These are phyloP conservation scores for Diversispora epigaea DNA, from an alignment of 192 early-diverging fungal species.

Conservation along the genomic window DNA sequence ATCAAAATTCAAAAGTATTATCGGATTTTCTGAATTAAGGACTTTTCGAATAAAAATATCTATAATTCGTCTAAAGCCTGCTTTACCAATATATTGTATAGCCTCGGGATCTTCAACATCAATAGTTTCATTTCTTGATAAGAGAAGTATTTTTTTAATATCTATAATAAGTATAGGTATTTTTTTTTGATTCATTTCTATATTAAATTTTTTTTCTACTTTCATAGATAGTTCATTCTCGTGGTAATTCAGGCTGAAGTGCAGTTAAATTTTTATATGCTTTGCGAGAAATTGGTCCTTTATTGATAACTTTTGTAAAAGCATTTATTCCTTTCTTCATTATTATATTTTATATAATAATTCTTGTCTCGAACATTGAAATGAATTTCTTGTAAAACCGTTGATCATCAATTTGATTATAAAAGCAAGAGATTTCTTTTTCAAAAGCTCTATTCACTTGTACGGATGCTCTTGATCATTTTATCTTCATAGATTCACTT, in stretches of 20 bases:
- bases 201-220: background rate
- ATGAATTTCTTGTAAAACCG: background rate
- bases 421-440: background rate
- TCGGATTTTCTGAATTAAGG: background rate
- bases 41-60: background rate
- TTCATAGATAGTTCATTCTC: background rate
- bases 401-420: background rate
- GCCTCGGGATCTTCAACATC: background rate
- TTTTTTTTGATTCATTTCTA: background rate
- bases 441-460: background rate
- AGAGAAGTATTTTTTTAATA: background rate
- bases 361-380: background rate
- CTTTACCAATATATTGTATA: background rate
- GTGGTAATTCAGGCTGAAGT: background rate
- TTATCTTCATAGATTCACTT: background rate
- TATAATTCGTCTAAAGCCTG: too few relatives aligned
- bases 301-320: too few relatives aligned
- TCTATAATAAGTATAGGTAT: background rate
- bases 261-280: background rate
- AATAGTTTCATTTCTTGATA: background rate
- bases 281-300: too few relatives aligned
- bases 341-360: background rate
- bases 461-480: background rate
- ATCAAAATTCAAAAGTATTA: background rate
- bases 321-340: background rate